Percentiles rank a stretch among this genome's conserved stretches.
These are phyloP conservation scores for Salix exigua DNA, from an alignment of 345 rosid species.

Conservation along the genomic window DNA sequence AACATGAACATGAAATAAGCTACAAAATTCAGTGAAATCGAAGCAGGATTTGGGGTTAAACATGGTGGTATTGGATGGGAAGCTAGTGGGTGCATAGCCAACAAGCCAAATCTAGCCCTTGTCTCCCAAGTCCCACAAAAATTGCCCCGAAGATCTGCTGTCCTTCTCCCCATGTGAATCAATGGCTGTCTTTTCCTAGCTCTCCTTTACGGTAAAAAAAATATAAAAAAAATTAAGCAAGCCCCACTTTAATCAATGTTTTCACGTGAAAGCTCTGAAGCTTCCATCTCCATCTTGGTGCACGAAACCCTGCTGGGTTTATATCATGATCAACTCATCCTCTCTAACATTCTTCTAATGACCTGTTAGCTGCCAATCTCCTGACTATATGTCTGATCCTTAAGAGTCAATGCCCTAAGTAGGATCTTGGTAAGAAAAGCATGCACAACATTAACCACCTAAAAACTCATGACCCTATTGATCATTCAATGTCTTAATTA, in stretches of 20 bases:
- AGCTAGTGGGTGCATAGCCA: not conserved
- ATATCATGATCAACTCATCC: too few relatives aligned
- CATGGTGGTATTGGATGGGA: not conserved
- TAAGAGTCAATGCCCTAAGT: too few relatives aligned
- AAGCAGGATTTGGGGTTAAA: not conserved
- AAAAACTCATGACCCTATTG: not conserved
- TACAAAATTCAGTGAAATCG: not conserved
- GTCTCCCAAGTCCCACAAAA: constrained; percentile 9
- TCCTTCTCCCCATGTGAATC: constrained; percentile 25
- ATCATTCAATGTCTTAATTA: not conserved
- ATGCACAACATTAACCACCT: too few relatives aligned
- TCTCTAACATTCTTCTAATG: too few relatives aligned
- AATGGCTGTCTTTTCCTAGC: constrained; percentile 2
- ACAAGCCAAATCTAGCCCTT: not conserved
- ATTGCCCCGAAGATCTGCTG: not conserved
- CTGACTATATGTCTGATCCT: too few relatives aligned
- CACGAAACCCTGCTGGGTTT: not conserved
- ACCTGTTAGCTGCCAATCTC: too few relatives aligned
- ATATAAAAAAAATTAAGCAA: not conserved
- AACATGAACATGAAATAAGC: not conserved
- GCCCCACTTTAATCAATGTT: not conserved
- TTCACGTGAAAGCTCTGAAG: constrained; percentile 31
- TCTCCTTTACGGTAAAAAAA: not conserved
- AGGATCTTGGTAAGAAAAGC: too few relatives aligned
- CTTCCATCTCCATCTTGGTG: not conserved